Conservation (phyloP, 345 rosid genomes). For the Passiflora organensis region DNA sequence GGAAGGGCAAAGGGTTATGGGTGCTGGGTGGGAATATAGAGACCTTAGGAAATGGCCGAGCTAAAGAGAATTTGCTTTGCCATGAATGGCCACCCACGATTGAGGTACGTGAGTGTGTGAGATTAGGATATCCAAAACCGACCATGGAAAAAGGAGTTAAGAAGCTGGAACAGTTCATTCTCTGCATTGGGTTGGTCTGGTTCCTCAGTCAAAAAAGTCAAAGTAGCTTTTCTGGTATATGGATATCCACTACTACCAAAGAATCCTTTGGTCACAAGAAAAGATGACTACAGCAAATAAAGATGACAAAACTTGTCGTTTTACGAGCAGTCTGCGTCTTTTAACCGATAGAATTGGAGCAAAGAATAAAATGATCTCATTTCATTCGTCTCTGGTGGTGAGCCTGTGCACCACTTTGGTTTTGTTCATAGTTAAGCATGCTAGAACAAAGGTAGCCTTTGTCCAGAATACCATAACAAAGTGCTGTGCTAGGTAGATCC, state of each 20-base stretch:
- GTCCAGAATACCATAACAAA: too few species aligned
- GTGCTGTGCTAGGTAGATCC: too few species aligned
- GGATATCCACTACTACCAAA: slow-evolving; percentile 43
- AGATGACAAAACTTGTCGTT: slow-evolving; percentile 7
- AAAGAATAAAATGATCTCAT: too few species aligned
- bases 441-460: too few species aligned
- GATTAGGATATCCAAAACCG: slow-evolving; percentile 37
- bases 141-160: slow-evolving; percentile 11
- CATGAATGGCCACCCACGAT: slow-evolving; percentile 10
- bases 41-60: slow-evolving; percentile 7
- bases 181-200: neutral
- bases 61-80: slow-evolving; percentile 37
- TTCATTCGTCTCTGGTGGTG: too few species aligned
- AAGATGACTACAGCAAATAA: slow-evolving; percentile 14
- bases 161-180: neutral
- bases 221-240: slow-evolving; percentile 21
- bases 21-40: slow-evolving; percentile 8
- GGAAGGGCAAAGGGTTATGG: slow-evolving; percentile 5
- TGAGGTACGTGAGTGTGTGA: neutral
- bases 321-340: neutral
- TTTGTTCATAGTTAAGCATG: too few species aligned
- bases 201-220: slow-evolving; percentile 14
- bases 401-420: too few species aligned
- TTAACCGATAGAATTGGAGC: slow-evolving; percentile 5
- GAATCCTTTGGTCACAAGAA: slow-evolving; percentile 50